A percentile compares a stretch with the other conserved stretches of the same genome.
These are phyloP conservation scores for Bertia moriformis DNA, from an alignment of 2,329 filamentous ascomycete genomes.

Conservation along the genomic window DNA sequence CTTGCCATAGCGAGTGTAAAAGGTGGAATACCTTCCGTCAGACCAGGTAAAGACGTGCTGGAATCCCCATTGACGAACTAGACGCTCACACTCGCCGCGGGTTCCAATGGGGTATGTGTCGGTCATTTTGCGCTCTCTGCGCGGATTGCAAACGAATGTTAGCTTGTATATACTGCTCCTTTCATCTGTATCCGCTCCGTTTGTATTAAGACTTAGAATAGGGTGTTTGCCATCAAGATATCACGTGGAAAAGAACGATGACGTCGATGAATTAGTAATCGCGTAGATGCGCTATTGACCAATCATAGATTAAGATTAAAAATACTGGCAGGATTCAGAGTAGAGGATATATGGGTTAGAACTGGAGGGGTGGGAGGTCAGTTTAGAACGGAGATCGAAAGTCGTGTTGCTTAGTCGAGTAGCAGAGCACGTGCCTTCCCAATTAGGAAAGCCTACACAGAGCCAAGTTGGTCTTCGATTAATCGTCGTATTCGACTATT, in stretches of 20 bases:
- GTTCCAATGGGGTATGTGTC: conserved; percentile 15
- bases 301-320: neutral
- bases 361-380: too few species aligned
- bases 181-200: neutral
- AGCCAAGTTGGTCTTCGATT: too few species aligned
- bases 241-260: neutral
- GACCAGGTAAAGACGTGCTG: conserved; percentile 45
- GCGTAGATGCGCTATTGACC: neutral
- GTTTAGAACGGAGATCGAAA: too few species aligned
- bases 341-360: too few species aligned
- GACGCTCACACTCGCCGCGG: conserved; percentile 29
- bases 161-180: too few species aligned
- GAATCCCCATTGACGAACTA: conserved; percentile 44
- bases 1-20: neutral
- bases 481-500: too few species aligned
- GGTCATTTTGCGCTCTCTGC: conserved; percentile 7
- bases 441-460: too few species aligned
- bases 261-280: neutral
- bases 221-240: too few species aligned
- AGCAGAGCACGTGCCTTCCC: too few species aligned
- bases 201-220: too few species aligned
- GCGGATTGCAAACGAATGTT: neutral
- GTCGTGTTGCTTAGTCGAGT: too few species aligned
- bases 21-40: conserved; percentile 32
- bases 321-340: too few species aligned